Conservation (phyloP, 2,329 filamentous ascomycete genomes). For the Fusarium xyrophilum region DNA sequence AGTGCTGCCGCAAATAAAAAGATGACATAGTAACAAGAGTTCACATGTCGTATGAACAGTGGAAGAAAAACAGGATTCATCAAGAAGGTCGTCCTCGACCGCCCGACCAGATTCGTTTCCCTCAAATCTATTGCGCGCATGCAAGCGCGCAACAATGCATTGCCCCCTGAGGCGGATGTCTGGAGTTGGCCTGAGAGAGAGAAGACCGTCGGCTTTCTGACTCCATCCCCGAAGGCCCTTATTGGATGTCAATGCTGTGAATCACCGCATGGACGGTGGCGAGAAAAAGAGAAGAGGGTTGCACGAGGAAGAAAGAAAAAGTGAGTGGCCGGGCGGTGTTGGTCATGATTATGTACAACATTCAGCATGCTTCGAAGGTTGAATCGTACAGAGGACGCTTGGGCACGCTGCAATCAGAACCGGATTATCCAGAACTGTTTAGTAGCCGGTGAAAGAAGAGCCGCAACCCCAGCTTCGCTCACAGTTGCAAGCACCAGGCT, state of each 20-base stretch:
- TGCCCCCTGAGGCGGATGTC: slow-evolving; percentile 15
- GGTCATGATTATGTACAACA: slow-evolving; percentile 43
- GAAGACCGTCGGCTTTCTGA: slow-evolving; percentile 23
- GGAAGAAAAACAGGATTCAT: slow-evolving; percentile 13
- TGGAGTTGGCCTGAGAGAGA: slow-evolving; percentile 10
- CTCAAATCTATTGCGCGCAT: neutral
- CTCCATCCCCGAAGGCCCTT: slow-evolving; percentile 17
- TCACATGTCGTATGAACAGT: slow-evolving; percentile 15
- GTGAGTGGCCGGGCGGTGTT: slow-evolving; percentile 35
- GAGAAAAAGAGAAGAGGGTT: slow-evolving; percentile 17
- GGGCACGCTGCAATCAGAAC: slow-evolving; percentile 32
- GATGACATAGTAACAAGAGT: slow-evolving; percentile 13
- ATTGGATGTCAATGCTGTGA: slow-evolving; percentile 13
- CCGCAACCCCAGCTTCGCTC: slow-evolving; percentile 80
- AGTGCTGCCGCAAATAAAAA: slow-evolving; percentile 25
- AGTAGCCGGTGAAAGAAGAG: slow-evolving; percentile 36
- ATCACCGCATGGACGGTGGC: slow-evolving; percentile 6
- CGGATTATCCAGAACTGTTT: slow-evolving; percentile 15
- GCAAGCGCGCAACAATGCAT: neutral
- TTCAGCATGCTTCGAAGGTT: slow-evolving; percentile 34
- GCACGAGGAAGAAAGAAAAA: slow-evolving; percentile 24
- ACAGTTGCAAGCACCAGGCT: slow-evolving; percentile 69
- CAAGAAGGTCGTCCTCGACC: slow-evolving; percentile 27
- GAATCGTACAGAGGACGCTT: slow-evolving; percentile 25
- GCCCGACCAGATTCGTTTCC: slow-evolving; percentile 17